Conservation (phyloP, 768 basidiomycete genomes). For the Psilocybe azurescens region DNA sequence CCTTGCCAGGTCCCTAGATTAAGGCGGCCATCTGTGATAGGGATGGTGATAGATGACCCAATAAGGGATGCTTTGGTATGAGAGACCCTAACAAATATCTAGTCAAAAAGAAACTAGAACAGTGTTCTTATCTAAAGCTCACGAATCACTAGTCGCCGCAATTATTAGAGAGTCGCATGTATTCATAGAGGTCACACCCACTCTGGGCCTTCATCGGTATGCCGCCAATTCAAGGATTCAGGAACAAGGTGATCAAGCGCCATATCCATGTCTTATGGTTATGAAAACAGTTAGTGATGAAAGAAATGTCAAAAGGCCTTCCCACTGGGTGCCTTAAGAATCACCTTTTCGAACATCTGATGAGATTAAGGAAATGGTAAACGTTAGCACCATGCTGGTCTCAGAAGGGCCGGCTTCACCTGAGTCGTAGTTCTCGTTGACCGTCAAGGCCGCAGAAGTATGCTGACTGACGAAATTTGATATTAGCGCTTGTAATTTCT, state of each 20-base stretch:
- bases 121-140: constrained; percentile 28
- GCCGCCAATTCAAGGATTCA: constrained; percentile 79
- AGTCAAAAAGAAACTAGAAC: no score
- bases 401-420: constrained; percentile 46
- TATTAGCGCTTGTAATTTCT: background rate
- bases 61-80: constrained; percentile 91
- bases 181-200: constrained; percentile 40
- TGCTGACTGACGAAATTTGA: constrained; percentile 46
- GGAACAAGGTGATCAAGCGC: constrained; percentile 89
- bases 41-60: constrained; percentile 81
- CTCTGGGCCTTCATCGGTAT: constrained; percentile 94
- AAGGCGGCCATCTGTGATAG: constrained; percentile 78
- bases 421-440: constrained; percentile 91
- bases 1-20: constrained; percentile 96
- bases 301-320: background rate
- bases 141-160: constrained; percentile 69
- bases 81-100: constrained; percentile 62
- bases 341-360: constrained; percentile 41
- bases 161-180: background rate
- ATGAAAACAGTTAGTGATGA: background rate
- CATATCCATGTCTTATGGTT: constrained; percentile 86
- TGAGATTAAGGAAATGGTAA: background rate
- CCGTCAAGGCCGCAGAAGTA: constrained; percentile 77
- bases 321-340: constrained; percentile 3
- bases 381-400: background rate